Evolutionary conservation across 2,329 filamentous ascomycete species (phyloP).

Genomic region (Aspergillus ibericus): DNA sequence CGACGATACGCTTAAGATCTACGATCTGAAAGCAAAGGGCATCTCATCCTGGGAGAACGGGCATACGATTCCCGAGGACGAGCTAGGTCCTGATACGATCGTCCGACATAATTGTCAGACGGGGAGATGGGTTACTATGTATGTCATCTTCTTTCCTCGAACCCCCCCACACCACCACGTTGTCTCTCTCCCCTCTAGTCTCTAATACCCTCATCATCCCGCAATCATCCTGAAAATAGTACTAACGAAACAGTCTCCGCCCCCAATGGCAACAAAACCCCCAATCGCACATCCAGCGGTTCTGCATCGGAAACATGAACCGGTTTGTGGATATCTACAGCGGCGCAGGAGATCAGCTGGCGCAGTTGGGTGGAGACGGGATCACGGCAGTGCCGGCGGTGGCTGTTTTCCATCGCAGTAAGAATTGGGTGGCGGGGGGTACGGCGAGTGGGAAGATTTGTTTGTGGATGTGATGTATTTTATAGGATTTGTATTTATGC

Average conservation of each 20-base stretch:
- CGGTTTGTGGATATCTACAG: constrained; percentile 92
- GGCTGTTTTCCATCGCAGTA: constrained; percentile 80
- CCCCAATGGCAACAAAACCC: constrained; percentile 88
- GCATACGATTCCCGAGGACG: constrained; percentile 57
- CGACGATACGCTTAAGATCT: constrained; percentile 92
- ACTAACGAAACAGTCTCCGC: constrained; percentile 55
- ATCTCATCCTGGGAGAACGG: constrained; percentile 61
- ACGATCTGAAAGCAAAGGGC: constrained; percentile 66
- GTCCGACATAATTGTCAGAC: constrained; percentile 94
- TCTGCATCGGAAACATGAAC: constrained; percentile 96
- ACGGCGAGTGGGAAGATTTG: constrained; percentile 91
- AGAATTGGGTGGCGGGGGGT: constrained; percentile 89
- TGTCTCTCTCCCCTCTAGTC: no score
- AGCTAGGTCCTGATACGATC: constrained; percentile 67
- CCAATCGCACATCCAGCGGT: constrained; percentile 75
- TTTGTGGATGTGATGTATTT: constrained; percentile 69
- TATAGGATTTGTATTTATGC: neutral
- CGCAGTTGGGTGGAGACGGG: constrained; percentile 82
- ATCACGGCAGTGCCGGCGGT: constrained; percentile 95
- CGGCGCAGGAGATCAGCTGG: constrained; percentile 78
- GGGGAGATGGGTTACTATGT: constrained; percentile 87
- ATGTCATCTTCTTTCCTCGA: constrained; percentile 37
- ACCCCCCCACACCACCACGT: no score
- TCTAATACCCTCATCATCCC: no score
- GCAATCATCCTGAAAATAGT: no score